phyloP scores from a whole-genome alignment of 176 grass and related monocot genomes.

The Chrysopogon serrulatus region DNA sequence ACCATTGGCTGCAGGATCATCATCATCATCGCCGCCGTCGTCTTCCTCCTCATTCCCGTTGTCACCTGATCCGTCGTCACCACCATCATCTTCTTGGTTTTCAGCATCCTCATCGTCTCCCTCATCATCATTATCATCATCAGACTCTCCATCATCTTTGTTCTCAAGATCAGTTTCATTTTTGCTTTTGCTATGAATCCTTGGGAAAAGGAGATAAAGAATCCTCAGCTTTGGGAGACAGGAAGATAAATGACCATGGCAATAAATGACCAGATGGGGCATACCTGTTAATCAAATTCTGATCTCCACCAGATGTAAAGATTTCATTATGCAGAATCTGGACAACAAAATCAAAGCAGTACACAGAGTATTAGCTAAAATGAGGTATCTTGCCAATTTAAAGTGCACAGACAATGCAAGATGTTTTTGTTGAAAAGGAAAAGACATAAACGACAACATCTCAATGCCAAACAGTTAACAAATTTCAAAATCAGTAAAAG shows the following conservation, averaged over 20 bases:
- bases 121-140: constrained; percentile 43
- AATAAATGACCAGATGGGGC: neutral
- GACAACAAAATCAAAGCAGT: neutral
- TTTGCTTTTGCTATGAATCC: constrained; percentile 35
- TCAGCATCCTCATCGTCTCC: constrained; percentile 33
- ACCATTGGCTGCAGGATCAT: constrained; percentile 36
- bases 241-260: neutral
- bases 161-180: constrained; percentile 22
- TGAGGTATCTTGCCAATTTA: neutral
- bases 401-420: neutral
- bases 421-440: neutral
- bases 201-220: constrained; percentile 8
- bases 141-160: constrained; percentile 51
- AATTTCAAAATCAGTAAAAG: neutral
- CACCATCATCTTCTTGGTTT: constrained; percentile 25
- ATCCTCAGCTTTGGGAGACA: neutral
- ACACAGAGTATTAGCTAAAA: neutral
- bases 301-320: constrained; percentile 10
- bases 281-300: constrained; percentile 33
- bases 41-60: constrained; percentile 32
- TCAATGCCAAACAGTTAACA: neutral
- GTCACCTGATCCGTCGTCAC: constrained; percentile 25
- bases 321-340: constrained; percentile 24
- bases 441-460: neutral
- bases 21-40: neutral